Base-by-base conservation (phyloP, 306 rosid species). In the Acacia acuminata region DNA sequence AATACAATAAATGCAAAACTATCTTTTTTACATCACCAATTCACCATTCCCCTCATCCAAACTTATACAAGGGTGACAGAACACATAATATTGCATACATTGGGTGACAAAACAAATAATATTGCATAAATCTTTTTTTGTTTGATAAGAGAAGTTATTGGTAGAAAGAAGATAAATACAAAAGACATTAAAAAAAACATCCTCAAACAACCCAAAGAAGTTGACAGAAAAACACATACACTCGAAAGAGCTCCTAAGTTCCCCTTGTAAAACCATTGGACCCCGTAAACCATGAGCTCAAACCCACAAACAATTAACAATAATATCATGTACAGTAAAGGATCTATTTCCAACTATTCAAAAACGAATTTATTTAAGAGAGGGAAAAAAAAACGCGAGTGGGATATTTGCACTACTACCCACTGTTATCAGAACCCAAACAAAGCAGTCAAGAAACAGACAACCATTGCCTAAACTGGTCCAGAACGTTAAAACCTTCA, bases 71-170 rank as follows among this genome's bases (percentile, higher is more conserved):
- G 44, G 58, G 61, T 53, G 10, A 80, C 22, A 71, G 43, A 78
- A 70, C 72, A 78, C 78, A 78, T 78, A 78, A 64, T 43, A 17
- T 73, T 7, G 8, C 48, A n/a, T 10, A 48, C 7, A 32, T 45
- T 73, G 42, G 42, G 68, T 53, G 10, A 80, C 17, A 71, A 71
- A 78, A 61, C 72, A 78, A 82, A 82, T 78, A 78, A 64, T 43
- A 22, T 77, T 7, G 8, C 48, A 27, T 10, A 60, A 2, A 32
- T 45, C 4, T 36, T 73, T 73, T 38, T 25, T 25, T 42, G 66
- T 50, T 38, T 20, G 71, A 65, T 24, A 40, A 56, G 27, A 56
- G 10, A 19, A 20, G 8, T 56, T 70, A 48, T 60, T 20, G 40
- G 56, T 1, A 63, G 78, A 47, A 53, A 82, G 43, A 75, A 11